Evolutionary conservation across 176 grass and related monocot species (phyloP).

Genomic region (Areca catechu): DNA sequence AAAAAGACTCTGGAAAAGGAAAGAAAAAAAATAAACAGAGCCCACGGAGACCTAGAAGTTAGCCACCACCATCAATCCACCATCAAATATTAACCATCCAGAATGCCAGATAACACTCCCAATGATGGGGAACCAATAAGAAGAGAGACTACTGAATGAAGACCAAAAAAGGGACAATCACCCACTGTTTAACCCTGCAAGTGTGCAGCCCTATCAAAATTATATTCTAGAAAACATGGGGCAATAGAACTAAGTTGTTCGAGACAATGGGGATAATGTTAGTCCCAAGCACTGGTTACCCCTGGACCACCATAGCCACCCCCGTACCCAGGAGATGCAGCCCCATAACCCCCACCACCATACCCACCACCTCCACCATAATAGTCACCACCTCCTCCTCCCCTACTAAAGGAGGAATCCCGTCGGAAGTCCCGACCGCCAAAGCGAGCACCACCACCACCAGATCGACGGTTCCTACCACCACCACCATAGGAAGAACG

Average conservation of each 20-base stretch:
- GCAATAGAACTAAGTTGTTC: constrained; percentile 26
- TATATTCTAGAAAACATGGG: constrained; percentile 13
- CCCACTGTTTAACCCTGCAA: neutral
- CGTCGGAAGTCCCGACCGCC: constrained; percentile 69
- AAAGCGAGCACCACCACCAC: constrained; percentile 43
- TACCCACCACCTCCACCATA: constrained; percentile 22
- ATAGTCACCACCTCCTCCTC: constrained; percentile 27
- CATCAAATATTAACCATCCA: constrained; percentile 2
- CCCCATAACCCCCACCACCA: constrained; percentile 20
- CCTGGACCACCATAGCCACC: constrained; percentile 23
- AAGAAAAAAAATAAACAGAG: neutral
- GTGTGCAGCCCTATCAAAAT: constrained; percentile 2
- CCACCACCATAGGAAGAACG: constrained; percentile 48
- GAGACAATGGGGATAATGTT: constrained; percentile 1
- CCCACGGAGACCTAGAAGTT: neutral
- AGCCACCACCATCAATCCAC: neutral
- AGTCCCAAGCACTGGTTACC: constrained; percentile 71
- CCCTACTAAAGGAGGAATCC: constrained; percentile 32
- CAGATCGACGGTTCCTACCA: constrained; percentile 55
- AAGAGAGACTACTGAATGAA: constrained; percentile 6
- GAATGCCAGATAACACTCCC: neutral
- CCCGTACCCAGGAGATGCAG: constrained; percentile 12
- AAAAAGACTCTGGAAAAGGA: neutral
- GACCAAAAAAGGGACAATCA: neutral
- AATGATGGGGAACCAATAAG: neutral